Evolutionary conservation across 2,329 filamentous ascomycete genomes (phyloP).

Genomic region (Sporothrix humicola): DNA sequence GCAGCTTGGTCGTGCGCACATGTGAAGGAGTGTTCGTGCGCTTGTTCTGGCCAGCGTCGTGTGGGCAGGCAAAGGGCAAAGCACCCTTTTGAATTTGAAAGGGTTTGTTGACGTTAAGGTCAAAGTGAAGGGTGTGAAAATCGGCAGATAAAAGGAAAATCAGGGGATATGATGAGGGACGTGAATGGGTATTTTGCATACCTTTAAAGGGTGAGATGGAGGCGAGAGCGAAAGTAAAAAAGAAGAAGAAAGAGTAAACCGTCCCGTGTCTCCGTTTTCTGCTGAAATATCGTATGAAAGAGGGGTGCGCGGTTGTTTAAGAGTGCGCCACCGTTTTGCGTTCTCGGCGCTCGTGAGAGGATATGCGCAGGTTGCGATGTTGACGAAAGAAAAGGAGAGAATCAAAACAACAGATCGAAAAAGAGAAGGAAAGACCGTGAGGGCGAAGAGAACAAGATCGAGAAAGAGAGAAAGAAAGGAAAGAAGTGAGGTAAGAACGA

Average conservation of each 20-base stretch:
- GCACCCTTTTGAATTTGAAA: not conserved
- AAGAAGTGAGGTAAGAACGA: constrained; percentile 1
- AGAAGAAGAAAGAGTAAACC: not conserved
- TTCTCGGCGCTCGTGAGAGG: not conserved
- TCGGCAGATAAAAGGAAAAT: not conserved
- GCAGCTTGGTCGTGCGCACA: constrained; percentile 29
- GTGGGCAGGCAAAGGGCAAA: constrained; percentile 16
- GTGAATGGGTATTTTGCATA: constrained; percentile 14
- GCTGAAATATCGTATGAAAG: not conserved
- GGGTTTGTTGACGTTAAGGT: not conserved
- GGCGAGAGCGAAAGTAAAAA: not conserved
- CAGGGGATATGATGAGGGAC: not conserved
- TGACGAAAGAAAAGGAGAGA: not conserved
- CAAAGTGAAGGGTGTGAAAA: not conserved
- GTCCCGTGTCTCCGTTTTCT: constrained; percentile 24
- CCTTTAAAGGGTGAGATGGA: not conserved
- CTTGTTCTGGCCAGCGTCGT: constrained; percentile 10
- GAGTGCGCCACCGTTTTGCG: not conserved
- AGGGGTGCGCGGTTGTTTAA: constrained; percentile 13
- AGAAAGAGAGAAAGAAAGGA: not conserved
- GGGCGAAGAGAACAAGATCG: not conserved
- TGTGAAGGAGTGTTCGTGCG: constrained; percentile 30
- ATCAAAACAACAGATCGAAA: not conserved
- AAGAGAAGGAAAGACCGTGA: not conserved
- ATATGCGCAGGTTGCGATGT: constrained; percentile 14